These are phyloP conservation scores for Allantophomopsis lycopodina DNA, from an alignment of 2,329 filamentous ascomycete species.

Conservation along the genomic window DNA sequence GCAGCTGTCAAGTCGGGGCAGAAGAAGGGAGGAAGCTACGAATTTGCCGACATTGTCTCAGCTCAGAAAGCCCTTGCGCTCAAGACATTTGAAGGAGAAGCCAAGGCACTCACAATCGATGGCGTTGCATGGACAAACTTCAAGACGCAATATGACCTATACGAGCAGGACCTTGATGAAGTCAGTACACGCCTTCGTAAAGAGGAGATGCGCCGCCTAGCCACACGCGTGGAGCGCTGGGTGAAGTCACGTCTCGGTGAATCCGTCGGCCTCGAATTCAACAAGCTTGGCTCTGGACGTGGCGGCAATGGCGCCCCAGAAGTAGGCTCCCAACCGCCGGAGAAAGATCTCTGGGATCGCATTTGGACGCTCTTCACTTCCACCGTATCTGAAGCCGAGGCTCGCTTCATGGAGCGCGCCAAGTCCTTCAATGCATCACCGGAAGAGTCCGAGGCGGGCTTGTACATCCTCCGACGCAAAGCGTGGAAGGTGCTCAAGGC, in stretches of 20 bases:
- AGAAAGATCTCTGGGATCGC: slow-evolving; percentile 90
- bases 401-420: slow-evolving; percentile 73
- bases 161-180: slow-evolving; percentile 82
- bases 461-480: slow-evolving; percentile 87
- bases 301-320: slow-evolving; percentile 73
- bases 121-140: slow-evolving; percentile 83
- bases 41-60: slow-evolving; percentile 89
- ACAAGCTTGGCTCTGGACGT: slow-evolving; percentile 81
- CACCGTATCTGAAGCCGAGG: slow-evolving; percentile 75
- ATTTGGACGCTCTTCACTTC: slow-evolving; percentile 79
- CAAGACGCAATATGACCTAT: slow-evolving; percentile 63
- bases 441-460: slow-evolving; percentile 81
- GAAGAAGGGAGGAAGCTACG: slow-evolving; percentile 80
- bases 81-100: slow-evolving; percentile 62
- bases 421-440: slow-evolving; percentile 86
- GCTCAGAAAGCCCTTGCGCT: slow-evolving; percentile 68
- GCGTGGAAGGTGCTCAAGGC: slow-evolving; percentile 84
- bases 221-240: slow-evolving; percentile 86
- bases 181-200: slow-evolving; percentile 75
- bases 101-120: slow-evolving; percentile 59
- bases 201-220: slow-evolving; percentile 90
- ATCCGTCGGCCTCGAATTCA: slow-evolving; percentile 85
- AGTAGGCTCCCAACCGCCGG: slow-evolving; percentile 28
- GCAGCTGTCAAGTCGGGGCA: slow-evolving; percentile 80
- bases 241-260: slow-evolving; percentile 80